These are phyloP conservation scores for Casuarina equisetifolia DNA, from an alignment of 306 rosid genomes.

Conservation along the genomic window DNA sequence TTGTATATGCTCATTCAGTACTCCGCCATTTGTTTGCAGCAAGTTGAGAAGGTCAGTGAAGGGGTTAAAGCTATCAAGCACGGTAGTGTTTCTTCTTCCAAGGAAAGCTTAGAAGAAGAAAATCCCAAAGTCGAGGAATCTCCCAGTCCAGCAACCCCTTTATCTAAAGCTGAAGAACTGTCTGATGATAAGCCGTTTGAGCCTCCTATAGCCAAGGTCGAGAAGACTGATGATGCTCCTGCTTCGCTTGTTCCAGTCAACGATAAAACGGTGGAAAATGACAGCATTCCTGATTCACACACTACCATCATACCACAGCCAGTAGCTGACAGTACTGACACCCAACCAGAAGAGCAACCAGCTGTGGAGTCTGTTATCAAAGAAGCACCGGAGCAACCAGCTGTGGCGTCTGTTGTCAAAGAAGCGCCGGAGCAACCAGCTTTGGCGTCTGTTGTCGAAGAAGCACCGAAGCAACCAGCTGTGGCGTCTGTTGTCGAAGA, in stretches of 20 bases:
- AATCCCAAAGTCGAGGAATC: conserved; percentile 32
- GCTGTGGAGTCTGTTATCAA: conserved; percentile 1
- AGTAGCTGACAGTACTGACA: conserved; percentile 19
- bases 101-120: conserved; percentile 39
- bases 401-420: conserved; percentile 3
- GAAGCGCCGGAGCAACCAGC: conserved; percentile 20
- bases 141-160: conserved; percentile 17
- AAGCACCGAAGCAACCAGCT: conserved; percentile 15
- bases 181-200: conserved; percentile 14
- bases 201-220: conserved; percentile 19
- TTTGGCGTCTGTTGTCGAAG: conserved; percentile 9
- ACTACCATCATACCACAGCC: conserved; percentile 20
- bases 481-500: conserved; percentile 15
- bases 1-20: not conserved
- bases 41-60: conserved; percentile 44
- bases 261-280: conserved; percentile 29
- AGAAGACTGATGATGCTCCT: conserved; percentile 32
- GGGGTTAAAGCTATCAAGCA: conserved; percentile 39
- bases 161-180: conserved; percentile 22
- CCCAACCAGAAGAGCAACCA: conserved; percentile 6
- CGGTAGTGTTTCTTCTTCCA: conserved; percentile 24
- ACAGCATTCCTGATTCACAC: conserved; percentile 31
- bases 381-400: conserved; percentile 21
- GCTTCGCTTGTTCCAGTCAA: conserved; percentile 21
- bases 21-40: conserved; percentile 31